Evolutionary conservation across 2,329 filamentous ascomycete species (phyloP).

Genomic region (Fusarium kyushuense): DNA sequence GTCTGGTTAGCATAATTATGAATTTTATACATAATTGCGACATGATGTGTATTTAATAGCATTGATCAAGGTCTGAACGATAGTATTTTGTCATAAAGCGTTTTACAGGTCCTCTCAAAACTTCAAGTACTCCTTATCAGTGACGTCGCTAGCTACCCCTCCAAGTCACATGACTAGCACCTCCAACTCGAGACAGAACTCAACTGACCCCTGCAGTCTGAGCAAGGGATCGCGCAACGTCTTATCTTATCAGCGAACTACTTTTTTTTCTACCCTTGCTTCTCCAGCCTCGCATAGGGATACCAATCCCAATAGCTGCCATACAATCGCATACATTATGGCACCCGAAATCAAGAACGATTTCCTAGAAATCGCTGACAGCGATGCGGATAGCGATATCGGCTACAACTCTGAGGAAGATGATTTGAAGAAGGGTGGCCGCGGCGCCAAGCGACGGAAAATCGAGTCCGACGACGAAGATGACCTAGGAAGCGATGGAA

Average conservation of each 20-base stretch:
- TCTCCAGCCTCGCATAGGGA: conserved; percentile 23
- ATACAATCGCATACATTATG: conserved; percentile 55
- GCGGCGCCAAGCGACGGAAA: conserved; percentile 73
- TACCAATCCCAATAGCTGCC: conserved; percentile 10
- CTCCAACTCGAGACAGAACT: neutral
- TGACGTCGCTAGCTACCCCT: conserved; percentile 38
- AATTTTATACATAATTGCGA: neutral
- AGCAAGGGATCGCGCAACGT: neutral
- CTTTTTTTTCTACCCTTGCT: conserved; percentile 43
- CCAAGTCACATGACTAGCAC: conserved; percentile 38
- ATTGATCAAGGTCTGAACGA: neutral
- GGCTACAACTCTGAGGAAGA: conserved; percentile 79
- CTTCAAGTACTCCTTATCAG: conserved; percentile 2
- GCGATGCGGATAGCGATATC: conserved; percentile 67
- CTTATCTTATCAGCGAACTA: conserved; percentile 46
- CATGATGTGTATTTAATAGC: neutral
- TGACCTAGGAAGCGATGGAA: conserved; percentile 51
- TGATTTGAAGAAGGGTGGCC: conserved; percentile 73
- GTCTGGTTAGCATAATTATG: neutral
- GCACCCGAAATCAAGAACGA: conserved; percentile 77
- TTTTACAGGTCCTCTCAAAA: too few species aligned
- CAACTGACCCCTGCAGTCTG: neutral
- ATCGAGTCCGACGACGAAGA: conserved; percentile 58
- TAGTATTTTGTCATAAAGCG: neutral
- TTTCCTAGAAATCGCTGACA: conserved; percentile 72